These are phyloP conservation scores for Acanthamoeba polyphaga DNA, from an alignment of 208 protist genomes.

Conservation along the genomic window DNA sequence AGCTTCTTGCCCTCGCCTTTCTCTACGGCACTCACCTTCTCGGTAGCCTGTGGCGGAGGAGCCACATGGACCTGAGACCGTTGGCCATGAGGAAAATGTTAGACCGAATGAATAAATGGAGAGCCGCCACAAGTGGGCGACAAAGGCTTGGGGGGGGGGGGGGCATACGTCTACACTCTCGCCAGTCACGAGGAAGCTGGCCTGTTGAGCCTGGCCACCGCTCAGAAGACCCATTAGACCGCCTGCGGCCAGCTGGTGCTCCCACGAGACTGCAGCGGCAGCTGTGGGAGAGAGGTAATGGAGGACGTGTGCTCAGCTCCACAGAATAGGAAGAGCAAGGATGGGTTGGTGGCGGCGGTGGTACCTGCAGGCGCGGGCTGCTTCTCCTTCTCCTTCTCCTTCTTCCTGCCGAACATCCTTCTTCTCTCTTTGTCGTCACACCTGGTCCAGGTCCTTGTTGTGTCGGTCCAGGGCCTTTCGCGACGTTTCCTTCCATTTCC, in stretches of 20 bases:
- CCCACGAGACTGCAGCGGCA: conserved; percentile 10
- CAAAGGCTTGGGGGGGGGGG: neutral
- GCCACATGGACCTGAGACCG: neutral
- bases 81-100: neutral
- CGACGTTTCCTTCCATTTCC: too few species aligned
- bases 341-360: neutral
- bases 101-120: neutral
- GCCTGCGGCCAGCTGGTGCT: neutral
- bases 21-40: neutral
- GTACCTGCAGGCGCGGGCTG: too few species aligned
- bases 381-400: neutral
- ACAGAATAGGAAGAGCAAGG: neutral
- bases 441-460: too few species aligned
- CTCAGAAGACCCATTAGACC: conserved; percentile 14
- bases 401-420: neutral
- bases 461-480: too few species aligned
- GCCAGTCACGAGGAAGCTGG: neutral
- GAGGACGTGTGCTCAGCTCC: neutral
- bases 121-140: too few species aligned
- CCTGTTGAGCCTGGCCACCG: neutral
- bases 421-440: neutral
- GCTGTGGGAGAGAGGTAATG: neutral
- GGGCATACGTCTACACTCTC: neutral
- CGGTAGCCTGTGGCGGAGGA: neutral
- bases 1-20: conserved; percentile 52